phyloP scores from a whole-genome alignment of 169 alveolate genomes.

The Toxoplasma gondii region DNA sequence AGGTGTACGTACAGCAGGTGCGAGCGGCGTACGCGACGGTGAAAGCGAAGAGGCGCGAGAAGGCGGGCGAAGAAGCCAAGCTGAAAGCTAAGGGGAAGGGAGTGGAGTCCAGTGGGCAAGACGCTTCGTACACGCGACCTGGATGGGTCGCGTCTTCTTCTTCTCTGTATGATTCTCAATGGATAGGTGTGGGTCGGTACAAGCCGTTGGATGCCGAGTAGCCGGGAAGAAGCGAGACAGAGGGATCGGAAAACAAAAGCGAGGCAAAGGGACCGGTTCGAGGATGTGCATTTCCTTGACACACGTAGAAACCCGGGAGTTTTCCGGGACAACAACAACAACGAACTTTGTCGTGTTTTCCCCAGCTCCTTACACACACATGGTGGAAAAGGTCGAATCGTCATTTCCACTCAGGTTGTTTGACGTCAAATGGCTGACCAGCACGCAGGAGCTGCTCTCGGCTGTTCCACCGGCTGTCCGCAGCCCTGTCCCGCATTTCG shows the following conservation, averaged over 20 bases:
- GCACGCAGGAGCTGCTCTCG: too few relatives aligned
- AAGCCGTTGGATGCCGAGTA: neutral
- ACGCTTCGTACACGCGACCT: neutral
- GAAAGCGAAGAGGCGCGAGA: neutral
- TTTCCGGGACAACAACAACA: too few relatives aligned
- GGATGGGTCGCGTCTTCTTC: neutral
- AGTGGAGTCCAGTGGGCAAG: neutral
- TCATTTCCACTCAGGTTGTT: too few relatives aligned
- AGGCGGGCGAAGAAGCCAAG: neutral
- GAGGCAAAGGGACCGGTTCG: neutral
- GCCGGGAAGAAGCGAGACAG: neutral
- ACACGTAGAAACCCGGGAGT: too few relatives aligned
- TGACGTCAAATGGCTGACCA: too few relatives aligned
- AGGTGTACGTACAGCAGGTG: conserved; percentile 18
- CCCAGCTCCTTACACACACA: too few relatives aligned
- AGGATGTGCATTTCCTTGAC: too few relatives aligned
- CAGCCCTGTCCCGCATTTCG: too few relatives aligned
- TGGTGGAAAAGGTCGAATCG: too few relatives aligned
- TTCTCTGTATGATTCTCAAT: neutral
- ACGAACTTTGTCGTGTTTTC: too few relatives aligned
- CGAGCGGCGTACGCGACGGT: conserved; percentile 17
- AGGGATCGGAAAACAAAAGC: neutral
- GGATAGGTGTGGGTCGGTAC: neutral
- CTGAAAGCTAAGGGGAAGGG: neutral
- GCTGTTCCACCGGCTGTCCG: too few relatives aligned